Conservation (phyloP, 2,329 filamentous ascomycete genomes). For the Neofusicoccum umdonicola region DNA sequence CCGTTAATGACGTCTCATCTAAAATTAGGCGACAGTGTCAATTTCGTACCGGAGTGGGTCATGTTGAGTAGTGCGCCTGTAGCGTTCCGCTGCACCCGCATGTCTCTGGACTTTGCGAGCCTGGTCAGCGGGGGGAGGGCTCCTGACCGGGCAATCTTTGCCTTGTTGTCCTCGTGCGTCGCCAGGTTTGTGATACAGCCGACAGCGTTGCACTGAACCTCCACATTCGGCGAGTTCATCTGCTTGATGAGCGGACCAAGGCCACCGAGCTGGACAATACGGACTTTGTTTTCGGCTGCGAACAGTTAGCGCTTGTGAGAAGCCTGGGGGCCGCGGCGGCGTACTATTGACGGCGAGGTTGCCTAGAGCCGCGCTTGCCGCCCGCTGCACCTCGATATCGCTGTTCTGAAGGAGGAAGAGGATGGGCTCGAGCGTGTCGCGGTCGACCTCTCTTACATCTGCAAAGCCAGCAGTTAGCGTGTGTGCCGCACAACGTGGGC, state of each 20-base stretch:
- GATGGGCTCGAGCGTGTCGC: conserved; percentile 92
- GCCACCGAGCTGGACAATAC: conserved; percentile 90
- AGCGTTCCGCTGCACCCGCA: conserved; percentile 96
- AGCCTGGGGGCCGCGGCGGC: conserved; percentile 20
- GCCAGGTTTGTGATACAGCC: conserved; percentile 98
- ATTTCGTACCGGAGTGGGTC: conserved; percentile 85
- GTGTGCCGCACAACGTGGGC: neutral
- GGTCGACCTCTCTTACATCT: conserved; percentile 97
- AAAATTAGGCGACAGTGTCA: conserved; percentile 7
- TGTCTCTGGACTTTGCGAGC: conserved; percentile 94
- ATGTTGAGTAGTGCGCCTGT: conserved; percentile 96
- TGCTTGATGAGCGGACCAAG: conserved; percentile 90
- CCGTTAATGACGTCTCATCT: conserved; percentile 22
- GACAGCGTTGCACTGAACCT: conserved; percentile 98
- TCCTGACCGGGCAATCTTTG: conserved; percentile 93
- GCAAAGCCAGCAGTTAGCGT: conserved; percentile 20
- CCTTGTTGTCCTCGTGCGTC: conserved; percentile 98
- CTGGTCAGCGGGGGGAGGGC: conserved; percentile 87
- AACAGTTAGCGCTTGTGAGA: conserved; percentile 41
- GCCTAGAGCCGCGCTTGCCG: conserved; percentile 90
- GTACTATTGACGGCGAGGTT: conserved; percentile 96
- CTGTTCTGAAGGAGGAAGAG: conserved; percentile 90
- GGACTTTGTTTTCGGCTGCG: conserved; percentile 94
- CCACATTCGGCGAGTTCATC: conserved; percentile 97
- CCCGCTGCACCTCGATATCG: conserved; percentile 95